Conservation (phyloP, 1,284 basidiomycete species). For the Coriolopsis trogii region DNA sequence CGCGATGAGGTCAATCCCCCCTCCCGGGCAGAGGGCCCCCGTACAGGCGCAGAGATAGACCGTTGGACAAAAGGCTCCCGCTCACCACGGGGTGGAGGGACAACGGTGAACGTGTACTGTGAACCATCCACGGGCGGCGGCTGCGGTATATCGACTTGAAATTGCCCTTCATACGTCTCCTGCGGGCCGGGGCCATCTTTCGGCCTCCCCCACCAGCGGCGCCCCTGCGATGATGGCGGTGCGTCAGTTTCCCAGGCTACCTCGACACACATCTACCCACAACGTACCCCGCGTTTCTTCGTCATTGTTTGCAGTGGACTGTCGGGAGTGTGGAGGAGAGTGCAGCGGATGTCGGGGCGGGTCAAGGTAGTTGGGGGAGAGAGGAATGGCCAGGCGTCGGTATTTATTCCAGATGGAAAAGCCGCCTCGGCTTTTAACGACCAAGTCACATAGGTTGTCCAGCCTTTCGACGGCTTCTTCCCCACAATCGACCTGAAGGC, state of each 20-base stretch:
- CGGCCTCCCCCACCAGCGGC: constrained; percentile 22
- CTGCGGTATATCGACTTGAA: constrained; percentile 9
- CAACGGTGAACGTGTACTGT: constrained; percentile 6
- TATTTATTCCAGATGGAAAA: neutral
- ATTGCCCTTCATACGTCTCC: constrained; percentile 14
- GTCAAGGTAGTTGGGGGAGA: constrained; percentile 8
- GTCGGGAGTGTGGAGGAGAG: neutral
- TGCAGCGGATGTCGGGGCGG: neutral
- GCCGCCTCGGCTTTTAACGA: constrained; percentile 6
- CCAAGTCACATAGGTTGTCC: constrained; percentile 15
- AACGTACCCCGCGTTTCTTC: constrained; percentile 10
- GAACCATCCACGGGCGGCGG: constrained; percentile 3
- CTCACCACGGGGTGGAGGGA: too few species aligned
- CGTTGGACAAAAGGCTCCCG: neutral
- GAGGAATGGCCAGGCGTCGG: too few species aligned
- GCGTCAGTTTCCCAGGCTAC: constrained; percentile 2
- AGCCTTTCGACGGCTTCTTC: constrained; percentile 9
- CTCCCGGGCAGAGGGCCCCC: neutral
- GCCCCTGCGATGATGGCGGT: constrained; percentile 10
- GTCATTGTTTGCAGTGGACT: constrained; percentile 1
- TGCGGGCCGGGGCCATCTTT: constrained; percentile 19
- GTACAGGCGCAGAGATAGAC: neutral
- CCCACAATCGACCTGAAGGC: constrained; percentile 5
- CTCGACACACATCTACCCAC: neutral
- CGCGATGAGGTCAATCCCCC: constrained; percentile 2